Conservation (phyloP, 768 basidiomycete species). For the Chalciporus chontae region DNA sequence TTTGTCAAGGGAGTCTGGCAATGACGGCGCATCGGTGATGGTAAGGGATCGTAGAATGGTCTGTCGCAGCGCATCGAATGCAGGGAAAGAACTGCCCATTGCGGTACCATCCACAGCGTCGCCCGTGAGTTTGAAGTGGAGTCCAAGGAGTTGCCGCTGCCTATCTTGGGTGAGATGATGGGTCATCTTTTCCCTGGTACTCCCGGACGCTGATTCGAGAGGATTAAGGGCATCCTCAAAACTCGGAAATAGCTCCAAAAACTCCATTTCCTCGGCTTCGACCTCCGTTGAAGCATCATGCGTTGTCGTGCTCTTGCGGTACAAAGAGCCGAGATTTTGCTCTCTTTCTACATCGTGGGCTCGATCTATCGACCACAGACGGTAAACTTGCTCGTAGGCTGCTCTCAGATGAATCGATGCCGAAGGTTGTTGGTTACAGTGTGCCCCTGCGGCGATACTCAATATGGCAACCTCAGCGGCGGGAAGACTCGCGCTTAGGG, state of each 20-base stretch:
- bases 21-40: slow-evolving; percentile 23
- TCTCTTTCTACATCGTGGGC: slow-evolving; percentile 64
- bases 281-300: slow-evolving; percentile 60
- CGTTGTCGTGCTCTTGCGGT: slow-evolving; percentile 58
- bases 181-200: slow-evolving; percentile 3
- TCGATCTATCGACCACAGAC: slow-evolving; percentile 84
- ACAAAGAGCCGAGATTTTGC: slow-evolving; percentile 67
- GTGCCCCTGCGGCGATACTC: slow-evolving; percentile 37
- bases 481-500: slow-evolving; percentile 8
- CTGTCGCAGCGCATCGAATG: slow-evolving; percentile 35
- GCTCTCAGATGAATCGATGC: slow-evolving; percentile 34
- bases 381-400: slow-evolving; percentile 64
- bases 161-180: slow-evolving; percentile 29
- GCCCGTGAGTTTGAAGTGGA: slow-evolving; percentile 48
- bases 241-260: slow-evolving; percentile 80
- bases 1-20: slow-evolving; percentile 47
- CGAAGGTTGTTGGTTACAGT: slow-evolving; percentile 20
- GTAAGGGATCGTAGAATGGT: slow-evolving; percentile 34
- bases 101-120: background rate
- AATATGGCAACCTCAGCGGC: slow-evolving; percentile 38
- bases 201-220: background rate
- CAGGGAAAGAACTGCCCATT: background rate
- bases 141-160: slow-evolving; percentile 37
- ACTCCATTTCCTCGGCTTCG: slow-evolving; percentile 80
- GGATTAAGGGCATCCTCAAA: slow-evolving; percentile 59